Conservation (phyloP, 352 stramenopile genomes). For the Pythium rishiriense region DNA sequence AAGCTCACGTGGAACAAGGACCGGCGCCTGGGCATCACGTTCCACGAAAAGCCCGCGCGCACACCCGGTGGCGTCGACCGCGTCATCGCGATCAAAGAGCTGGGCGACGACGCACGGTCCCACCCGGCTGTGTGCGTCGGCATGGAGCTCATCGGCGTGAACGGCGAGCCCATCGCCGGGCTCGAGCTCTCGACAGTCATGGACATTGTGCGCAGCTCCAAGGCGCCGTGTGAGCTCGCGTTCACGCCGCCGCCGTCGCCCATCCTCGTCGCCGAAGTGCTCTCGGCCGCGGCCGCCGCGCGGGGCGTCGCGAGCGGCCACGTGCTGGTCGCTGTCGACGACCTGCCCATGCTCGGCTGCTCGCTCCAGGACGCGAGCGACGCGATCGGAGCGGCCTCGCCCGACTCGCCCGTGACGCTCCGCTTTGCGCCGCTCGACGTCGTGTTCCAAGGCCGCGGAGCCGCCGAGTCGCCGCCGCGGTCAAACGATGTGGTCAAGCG, state of each 20-base stretch:
- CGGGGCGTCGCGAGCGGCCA: conserved; percentile 38
- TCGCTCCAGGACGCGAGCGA: conserved; percentile 35
- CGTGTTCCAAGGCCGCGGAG: conserved; percentile 7
- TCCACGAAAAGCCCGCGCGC: conserved; percentile 34
- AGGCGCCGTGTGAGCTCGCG: conserved; percentile 45
- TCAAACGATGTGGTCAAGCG: conserved; percentile 14
- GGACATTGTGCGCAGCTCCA: conserved; percentile 33
- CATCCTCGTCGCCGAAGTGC: conserved; percentile 38
- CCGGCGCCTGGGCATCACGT: conserved; percentile 49
- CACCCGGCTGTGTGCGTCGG: conserved; percentile 33
- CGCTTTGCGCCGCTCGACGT: conserved; percentile 29
- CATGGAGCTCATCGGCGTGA: conserved; percentile 47
- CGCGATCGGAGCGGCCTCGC: conserved; percentile 31
- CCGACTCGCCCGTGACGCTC: conserved; percentile 25
- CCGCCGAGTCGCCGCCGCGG: background rate
- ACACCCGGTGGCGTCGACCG: conserved; percentile 15
- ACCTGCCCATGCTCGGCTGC: conserved; percentile 36
- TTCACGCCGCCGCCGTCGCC: conserved; percentile 50
- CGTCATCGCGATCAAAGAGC: conserved; percentile 45
- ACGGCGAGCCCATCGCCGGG: conserved; percentile 33
- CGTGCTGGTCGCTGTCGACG: conserved; percentile 41
- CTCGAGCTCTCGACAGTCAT: conserved; percentile 44
- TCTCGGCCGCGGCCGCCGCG: conserved; percentile 25
- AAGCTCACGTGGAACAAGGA: conserved; percentile 48
- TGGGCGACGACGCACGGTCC: conserved; percentile 20